Evolutionary conservation across 2,329 filamentous ascomycete species (phyloP).

Genomic region (Fusarium goolgardi): DNA sequence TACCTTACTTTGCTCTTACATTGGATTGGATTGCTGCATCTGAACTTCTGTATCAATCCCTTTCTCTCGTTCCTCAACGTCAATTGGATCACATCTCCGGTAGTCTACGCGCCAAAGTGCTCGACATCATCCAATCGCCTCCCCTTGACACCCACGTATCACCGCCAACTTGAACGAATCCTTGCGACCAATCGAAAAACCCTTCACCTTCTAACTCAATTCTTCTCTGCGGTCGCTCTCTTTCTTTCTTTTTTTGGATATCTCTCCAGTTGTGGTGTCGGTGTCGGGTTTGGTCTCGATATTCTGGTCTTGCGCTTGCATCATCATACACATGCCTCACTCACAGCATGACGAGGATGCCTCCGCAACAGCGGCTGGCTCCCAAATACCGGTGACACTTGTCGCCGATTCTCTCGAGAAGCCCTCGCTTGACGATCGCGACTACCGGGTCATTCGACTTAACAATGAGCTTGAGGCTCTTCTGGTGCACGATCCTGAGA

Average conservation of each 20-base stretch:
- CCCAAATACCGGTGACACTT: constrained; percentile 49
- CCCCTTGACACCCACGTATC: constrained; percentile 19
- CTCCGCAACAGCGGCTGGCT: constrained; percentile 43
- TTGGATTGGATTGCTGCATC: constrained; percentile 18
- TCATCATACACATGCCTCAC: constrained; percentile 48
- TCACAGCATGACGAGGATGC: constrained; percentile 44
- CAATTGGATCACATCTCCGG: constrained; percentile 25
- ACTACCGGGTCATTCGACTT: constrained; percentile 87
- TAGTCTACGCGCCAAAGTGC: constrained; percentile 9
- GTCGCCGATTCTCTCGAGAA: constrained; percentile 82
- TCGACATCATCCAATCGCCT: constrained; percentile 20
- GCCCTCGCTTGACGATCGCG: constrained; percentile 84
- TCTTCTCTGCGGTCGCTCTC: constrained; percentile 21
- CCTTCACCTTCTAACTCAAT: constrained; percentile 4
- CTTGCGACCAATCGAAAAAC: constrained; percentile 33
- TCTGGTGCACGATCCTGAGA: constrained; percentile 91
- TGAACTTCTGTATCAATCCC: constrained; percentile 4
- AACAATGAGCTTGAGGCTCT: constrained; percentile 90
- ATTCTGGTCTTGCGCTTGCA: constrained; percentile 27
- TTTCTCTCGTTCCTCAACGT: constrained; percentile 9
- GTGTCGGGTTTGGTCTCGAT: constrained; percentile 20
- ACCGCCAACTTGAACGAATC: constrained; percentile 28
- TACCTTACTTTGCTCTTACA: constrained; percentile 20
- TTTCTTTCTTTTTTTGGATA: constrained; percentile 19
- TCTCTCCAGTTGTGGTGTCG: constrained; percentile 19